Evolutionary conservation across 352 stramenopile species (phyloP).

Genomic region (Phytophthora agathidicida): DNA sequence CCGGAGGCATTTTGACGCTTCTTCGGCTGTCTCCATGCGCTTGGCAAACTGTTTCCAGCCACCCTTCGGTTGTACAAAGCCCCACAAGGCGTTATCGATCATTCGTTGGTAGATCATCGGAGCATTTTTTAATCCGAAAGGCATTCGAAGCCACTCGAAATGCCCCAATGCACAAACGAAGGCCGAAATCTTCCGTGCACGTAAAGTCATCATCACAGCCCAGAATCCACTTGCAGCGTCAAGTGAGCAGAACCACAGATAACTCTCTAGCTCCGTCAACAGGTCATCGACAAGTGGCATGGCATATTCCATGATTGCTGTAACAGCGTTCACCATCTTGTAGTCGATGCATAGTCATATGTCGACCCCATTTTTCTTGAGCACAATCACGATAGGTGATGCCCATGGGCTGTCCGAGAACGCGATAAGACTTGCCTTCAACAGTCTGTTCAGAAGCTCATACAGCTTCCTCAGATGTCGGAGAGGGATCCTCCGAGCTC

Average conservation of each 20-base stretch:
- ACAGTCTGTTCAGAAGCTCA: background rate
- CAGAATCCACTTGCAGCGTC: conserved; percentile 1
- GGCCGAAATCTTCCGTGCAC: background rate
- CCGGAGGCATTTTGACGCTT: no score
- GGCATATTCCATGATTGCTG: background rate
- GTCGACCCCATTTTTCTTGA: background rate
- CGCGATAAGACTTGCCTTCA: background rate
- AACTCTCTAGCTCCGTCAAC: background rate
- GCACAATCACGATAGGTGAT: background rate
- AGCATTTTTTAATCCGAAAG: no score
- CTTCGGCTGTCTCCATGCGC: no score
- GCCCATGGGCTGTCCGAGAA: background rate
- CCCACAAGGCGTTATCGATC: no score
- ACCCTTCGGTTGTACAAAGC: no score
- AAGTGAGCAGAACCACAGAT: background rate
- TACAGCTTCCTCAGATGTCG: background rate
- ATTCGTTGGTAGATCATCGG: no score
- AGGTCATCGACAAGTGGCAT: background rate
- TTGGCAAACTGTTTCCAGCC: no score
- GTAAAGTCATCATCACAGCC: background rate
- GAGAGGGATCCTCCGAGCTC: no score
- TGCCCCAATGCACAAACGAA: conserved; percentile 1
- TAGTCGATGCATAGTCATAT: no score
- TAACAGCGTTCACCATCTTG: background rate
- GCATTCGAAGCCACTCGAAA: background rate